phyloP scores from a whole-genome alignment of 441 rosid species.

The Lepidium campestre region DNA sequence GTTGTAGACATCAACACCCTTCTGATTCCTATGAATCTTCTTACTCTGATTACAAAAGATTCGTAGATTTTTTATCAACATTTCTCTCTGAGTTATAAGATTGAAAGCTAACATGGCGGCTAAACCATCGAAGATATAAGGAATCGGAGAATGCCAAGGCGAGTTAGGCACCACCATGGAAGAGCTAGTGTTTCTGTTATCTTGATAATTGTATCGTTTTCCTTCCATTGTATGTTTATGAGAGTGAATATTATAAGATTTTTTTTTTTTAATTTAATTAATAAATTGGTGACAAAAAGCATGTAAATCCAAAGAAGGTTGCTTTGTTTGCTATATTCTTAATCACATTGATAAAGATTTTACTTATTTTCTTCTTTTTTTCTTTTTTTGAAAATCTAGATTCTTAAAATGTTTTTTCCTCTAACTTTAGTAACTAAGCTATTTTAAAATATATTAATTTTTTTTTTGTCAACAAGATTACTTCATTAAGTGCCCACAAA shows the following conservation, averaged over 20 bases:
- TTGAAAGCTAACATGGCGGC: constrained; percentile 71
- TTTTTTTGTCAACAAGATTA: no score
- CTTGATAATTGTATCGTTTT: constrained; percentile 26
- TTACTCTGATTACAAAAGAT: constrained; percentile 55
- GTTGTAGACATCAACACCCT: constrained; percentile 45
- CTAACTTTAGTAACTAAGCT: no score
- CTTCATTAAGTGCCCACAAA: no score
- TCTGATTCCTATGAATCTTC: constrained; percentile 45
- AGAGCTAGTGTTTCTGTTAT: constrained; percentile 9
- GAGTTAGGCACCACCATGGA: constrained; percentile 33
- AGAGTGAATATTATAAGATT: not conserved
- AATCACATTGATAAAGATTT: not conserved
- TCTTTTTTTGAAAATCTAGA: no score
- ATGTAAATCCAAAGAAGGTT: constrained; percentile 76
- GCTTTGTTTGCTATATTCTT: not conserved
- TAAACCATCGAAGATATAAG: constrained; percentile 85
- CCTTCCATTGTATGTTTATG: constrained; percentile 36
- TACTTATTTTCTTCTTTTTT: no score
- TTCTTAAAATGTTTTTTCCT: no score
- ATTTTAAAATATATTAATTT: no score
- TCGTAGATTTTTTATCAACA: not conserved
- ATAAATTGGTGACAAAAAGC: constrained; percentile 36
- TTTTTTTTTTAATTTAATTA: not conserved
- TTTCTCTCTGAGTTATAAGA: not conserved
- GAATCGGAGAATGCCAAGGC: constrained; percentile 90